phyloP scores from a whole-genome alignment of 306 rosid genomes.

The Dicorynia guianensis region DNA sequence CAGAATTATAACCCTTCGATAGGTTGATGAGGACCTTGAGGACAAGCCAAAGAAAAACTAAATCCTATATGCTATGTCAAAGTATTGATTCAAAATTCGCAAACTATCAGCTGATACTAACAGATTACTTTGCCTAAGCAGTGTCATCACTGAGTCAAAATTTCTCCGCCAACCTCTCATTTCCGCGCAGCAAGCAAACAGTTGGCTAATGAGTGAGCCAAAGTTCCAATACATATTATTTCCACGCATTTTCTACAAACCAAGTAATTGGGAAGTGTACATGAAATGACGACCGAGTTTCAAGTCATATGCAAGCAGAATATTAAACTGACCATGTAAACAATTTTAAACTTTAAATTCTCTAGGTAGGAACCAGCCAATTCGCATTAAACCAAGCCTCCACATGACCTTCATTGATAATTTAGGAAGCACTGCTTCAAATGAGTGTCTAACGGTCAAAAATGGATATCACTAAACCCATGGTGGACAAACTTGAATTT shows the following conservation, averaged over 20 bases:
- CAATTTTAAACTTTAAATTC: constrained; percentile 41
- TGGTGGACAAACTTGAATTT: constrained; percentile 36
- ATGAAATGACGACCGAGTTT: constrained; percentile 16
- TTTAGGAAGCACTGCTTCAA: constrained; percentile 36
- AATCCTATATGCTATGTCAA: constrained; percentile 1
- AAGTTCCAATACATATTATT: constrained; percentile 1
- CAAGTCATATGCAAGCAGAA: constrained; percentile 33
- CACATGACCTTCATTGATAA: constrained; percentile 24
- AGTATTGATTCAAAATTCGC: constrained; percentile 5
- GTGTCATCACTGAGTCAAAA: constrained; percentile 28
- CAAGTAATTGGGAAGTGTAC: constrained; percentile 33
- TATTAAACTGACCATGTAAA: constrained; percentile 17
- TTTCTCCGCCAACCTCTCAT: constrained; percentile 16
- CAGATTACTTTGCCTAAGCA: constrained; percentile 18
- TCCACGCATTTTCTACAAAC: constrained; percentile 24
- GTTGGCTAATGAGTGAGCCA: constrained; percentile 15
- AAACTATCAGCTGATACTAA: constrained; percentile 22
- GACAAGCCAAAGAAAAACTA: constrained; percentile 22
- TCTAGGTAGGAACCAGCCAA: constrained; percentile 25
- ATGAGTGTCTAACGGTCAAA: constrained; percentile 48
- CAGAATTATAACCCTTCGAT: neutral
- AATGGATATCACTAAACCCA: constrained; percentile 43
- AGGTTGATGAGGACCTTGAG: constrained; percentile 12
- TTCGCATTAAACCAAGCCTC: constrained; percentile 18
- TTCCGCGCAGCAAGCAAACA: neutral